Conservation (phyloP, 805 yeast species). For the Candida sithepensis region DNA sequence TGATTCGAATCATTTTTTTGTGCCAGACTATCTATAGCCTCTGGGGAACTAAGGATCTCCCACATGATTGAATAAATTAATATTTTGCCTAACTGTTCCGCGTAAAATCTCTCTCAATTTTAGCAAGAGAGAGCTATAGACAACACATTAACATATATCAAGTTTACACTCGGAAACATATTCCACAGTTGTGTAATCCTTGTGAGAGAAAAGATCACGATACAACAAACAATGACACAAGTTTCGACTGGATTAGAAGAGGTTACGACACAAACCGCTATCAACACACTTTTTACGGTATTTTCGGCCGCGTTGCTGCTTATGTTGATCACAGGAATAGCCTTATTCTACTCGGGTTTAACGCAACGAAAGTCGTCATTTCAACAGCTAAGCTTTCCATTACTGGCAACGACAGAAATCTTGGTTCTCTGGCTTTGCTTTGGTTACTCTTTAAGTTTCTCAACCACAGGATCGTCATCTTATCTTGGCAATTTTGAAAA, state of each 20-base stretch:
- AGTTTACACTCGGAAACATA: no score
- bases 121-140: no score
- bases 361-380: slow-evolving; percentile 79
- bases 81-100: no score
- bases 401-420: slow-evolving; percentile 65
- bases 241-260: neutral
- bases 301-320: slow-evolving; percentile 58
- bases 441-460: slow-evolving; percentile 84
- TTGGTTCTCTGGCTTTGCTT: slow-evolving; percentile 86
- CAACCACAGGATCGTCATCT: slow-evolving; percentile 55
- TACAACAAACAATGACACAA: neutral
- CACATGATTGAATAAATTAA: no score
- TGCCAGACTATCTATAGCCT: no score
- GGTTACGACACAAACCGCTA: neutral
- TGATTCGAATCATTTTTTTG: no score
- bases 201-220: no score
- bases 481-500: slow-evolving; percentile 76
- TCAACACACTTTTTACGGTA: slow-evolving; percentile 37
- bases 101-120: no score
- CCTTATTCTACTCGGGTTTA: slow-evolving; percentile 79
- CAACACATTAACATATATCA: no score
- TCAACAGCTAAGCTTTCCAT: slow-evolving; percentile 70
- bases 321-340: slow-evolving; percentile 85
- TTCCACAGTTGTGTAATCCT: neutral
- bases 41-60: no score